Evolutionary conservation across 2,329 filamentous ascomycete genomes (phyloP).

Genomic region (Cercospora citrullina): DNA sequence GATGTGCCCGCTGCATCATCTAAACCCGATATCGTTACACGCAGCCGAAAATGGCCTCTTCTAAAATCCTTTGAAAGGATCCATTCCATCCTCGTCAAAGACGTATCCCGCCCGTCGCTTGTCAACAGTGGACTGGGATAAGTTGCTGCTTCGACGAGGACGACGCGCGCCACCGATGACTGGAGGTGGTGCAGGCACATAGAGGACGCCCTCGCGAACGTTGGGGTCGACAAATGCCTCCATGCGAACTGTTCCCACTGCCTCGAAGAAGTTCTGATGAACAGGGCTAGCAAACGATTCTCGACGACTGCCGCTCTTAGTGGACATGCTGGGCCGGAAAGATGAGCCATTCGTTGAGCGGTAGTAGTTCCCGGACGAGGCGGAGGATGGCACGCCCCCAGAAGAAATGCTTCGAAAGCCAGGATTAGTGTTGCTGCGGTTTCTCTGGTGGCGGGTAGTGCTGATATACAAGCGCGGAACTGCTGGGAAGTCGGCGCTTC

Average conservation of each 20-base stretch:
- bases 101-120: conserved; percentile 37
- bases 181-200: conserved; percentile 35
- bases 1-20: conserved; percentile 6
- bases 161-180: conserved; percentile 24
- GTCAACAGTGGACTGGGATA: conserved; percentile 36
- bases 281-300: conserved; percentile 33
- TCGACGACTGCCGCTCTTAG: conserved; percentile 31
- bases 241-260: conserved; percentile 90
- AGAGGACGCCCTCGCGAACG: conserved; percentile 36
- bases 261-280: conserved; percentile 70
- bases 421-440: conserved; percentile 85
- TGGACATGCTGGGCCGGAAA: conserved; percentile 29
- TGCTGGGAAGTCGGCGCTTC: conserved; percentile 69
- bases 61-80: conserved; percentile 42
- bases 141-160: conserved; percentile 32
- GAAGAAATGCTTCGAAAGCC: conserved; percentile 78
- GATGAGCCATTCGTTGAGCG: conserved; percentile 28
- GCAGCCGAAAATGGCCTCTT: neutral
- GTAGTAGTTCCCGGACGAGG: conserved; percentile 24
- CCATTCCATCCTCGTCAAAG: conserved; percentile 39
- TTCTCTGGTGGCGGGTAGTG: conserved; percentile 67
- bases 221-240: conserved; percentile 80
- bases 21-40: conserved; percentile 6
- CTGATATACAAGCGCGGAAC: conserved; percentile 69
- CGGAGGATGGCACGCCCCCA: conserved; percentile 45